Base-by-base conservation (phyloP, 768 basidiomycete genomes). In the Daedalea quercina region DNA sequence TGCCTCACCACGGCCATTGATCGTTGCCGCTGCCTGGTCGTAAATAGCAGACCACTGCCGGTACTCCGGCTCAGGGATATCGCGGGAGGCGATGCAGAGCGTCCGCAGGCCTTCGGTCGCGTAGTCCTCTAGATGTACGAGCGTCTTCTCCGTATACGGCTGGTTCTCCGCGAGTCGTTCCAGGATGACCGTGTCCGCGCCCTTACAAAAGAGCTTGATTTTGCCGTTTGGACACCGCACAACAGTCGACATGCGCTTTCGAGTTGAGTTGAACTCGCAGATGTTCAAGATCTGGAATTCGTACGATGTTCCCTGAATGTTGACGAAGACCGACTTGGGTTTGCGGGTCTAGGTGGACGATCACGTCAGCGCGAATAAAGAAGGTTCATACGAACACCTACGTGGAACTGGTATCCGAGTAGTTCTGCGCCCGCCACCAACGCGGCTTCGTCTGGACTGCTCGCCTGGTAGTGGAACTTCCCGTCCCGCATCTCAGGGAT, bases 181-280 rank as follows among this genome's bases (percentile, higher is more conserved):
- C 53, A 95, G 71, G 61, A 99, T 97, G 61, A 98, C 96, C 1
- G 93, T 98, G 66, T 99, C 96, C 1, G 96, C 96, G 24, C 96
- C 96, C 67, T 99, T 99, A 55, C 88, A 93, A 64, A 91, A 98
- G 9, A 99, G 66, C 70, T 94, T 97, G 72, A 99, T 90, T 67
- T 82, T 84, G 44, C 95, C 94, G 58, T 92, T 84, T 0, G 94
- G 87, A 23, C 80, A 77, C 22, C 93, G 82, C 28, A 99, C 80
- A 60, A 99, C 71, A 1, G 94, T 95, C 24, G 96, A 98, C 96
- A 99, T 98, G 54, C 96, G 81, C 65, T 99, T 98, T 47, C 96
- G 81, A 3, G 93, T 91, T 22, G 93, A 96, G 66, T 98, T 98
- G 78, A 99, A 99, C 71, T 98, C 96, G 79, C 94, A 96, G 42